Base-by-base conservation (phyloP, 2,329 filamentous ascomycete genomes). In the Phaeosphaeriaceae sp. region DNA sequence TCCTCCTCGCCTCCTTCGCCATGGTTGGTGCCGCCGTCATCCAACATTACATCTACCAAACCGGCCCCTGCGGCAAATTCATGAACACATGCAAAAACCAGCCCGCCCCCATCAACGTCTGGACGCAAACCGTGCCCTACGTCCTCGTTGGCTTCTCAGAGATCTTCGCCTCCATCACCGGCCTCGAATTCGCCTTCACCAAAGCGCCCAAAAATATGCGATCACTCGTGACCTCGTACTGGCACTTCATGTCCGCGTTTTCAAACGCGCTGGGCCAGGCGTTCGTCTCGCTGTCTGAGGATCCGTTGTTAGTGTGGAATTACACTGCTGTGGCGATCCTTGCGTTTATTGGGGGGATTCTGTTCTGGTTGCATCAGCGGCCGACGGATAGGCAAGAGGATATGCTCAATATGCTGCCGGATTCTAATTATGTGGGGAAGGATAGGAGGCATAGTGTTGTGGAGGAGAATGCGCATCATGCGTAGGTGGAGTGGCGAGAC, bases 141-240 rank as follows among this genome's bases (percentile, higher is more conserved):
- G 72, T 82, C 7, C 71, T 85, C 2, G 77, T 82, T 48, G 82
- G 78, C 52, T 77, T 84, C 52, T 82, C 80, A 2, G 82, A 84
- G 64, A 84, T 83, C 62, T 79, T 84, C 55, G 78, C 81, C 2
- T 81, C 77, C 9, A 79, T 85, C 49, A 85, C 83, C 3, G 85
- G 85, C 1, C 83, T 88, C 56, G 88, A 91, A 68, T 90, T 90
- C 56, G 89, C 89, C 28, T 92, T 86, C 76, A 87, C 86, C 69
- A 90, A 90, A 74, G 87, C 88, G 0, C 89, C 89, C 20, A 84
- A 82, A 64, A 91, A 90, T 77, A 92, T 92, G 89, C 86, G 87
- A 58, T 88, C 86, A 1, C 79, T 92, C n/a, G 87, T 92, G 11
- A 80, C 77, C 72, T 83, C 83, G 16, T 78, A 91, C 62, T 86